Evolutionary conservation across 148 eudicot species (phyloP).

Genomic region (Talinum fruticosum): DNA sequence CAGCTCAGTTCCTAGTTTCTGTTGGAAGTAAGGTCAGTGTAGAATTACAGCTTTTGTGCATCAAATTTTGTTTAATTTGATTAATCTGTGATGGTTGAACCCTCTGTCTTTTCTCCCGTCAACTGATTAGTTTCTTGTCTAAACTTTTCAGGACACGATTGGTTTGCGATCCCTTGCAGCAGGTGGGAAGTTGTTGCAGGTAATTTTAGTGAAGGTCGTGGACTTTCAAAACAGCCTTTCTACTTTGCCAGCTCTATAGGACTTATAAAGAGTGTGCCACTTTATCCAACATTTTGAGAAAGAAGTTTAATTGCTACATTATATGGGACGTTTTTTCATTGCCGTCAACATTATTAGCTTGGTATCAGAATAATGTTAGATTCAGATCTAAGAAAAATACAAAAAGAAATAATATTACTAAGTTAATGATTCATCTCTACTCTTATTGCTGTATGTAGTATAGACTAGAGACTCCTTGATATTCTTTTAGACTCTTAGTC

Average conservation of each 20-base stretch:
- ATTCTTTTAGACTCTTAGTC: not conserved
- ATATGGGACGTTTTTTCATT: not conserved
- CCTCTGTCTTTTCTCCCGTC: not conserved
- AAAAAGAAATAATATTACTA: not conserved
- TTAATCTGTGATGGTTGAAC: not conserved
- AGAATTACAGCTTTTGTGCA: not conserved
- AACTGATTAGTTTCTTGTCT: slow-evolving; percentile 8
- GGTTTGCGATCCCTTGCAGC: slow-evolving; percentile 96
- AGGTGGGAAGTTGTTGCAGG: slow-evolving; percentile 99
- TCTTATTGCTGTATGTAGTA: not conserved
- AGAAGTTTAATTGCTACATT: not conserved
- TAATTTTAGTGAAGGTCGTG: slow-evolving; percentile 19
- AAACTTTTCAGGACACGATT: slow-evolving; percentile 62
- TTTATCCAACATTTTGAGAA: not conserved
- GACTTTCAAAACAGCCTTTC: not conserved
- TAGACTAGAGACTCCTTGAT: not conserved
- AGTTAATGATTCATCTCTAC: not conserved
- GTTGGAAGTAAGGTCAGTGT: slow-evolving; percentile 69
- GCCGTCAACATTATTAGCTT: not conserved
- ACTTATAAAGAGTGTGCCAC: not conserved
- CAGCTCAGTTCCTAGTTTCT: slow-evolving; percentile 91
- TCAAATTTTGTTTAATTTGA: not conserved
- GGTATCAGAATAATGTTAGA: not conserved
- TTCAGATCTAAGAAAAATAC: not conserved
- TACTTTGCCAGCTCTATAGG: not conserved